phyloP scores from a whole-genome alignment of 176 grass and related monocot genomes.

The Saccharum spontaneum region DNA sequence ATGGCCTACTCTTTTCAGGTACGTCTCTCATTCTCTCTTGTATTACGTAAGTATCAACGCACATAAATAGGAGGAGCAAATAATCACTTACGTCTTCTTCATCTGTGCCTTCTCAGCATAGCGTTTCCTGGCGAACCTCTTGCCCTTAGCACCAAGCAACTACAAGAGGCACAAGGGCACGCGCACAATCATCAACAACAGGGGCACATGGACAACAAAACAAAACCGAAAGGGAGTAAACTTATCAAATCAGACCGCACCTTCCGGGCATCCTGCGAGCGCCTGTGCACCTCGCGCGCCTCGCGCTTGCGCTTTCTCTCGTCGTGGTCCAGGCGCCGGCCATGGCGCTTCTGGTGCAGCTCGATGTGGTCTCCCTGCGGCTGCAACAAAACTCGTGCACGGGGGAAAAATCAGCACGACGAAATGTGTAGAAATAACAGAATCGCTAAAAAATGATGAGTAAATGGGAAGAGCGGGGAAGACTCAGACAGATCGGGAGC shows the following conservation, averaged over 20 bases:
- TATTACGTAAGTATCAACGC: not conserved
- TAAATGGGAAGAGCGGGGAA: not conserved
- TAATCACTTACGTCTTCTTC: conserved; percentile 82
- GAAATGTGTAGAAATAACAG: not conserved
- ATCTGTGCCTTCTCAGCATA: conserved; percentile 88
- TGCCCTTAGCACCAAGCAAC: conserved; percentile 79
- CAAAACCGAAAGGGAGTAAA: not conserved
- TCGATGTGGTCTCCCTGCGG: conserved; percentile 91
- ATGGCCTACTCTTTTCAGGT: conserved; percentile 86
- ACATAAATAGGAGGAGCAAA: not conserved
- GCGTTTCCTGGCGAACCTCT: conserved; percentile 81
- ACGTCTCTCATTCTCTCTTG: not conserved
- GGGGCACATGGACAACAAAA: not conserved
- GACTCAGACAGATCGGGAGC: no score
- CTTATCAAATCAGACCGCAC: conserved; percentile 25
- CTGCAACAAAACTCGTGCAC: conserved; percentile 22
- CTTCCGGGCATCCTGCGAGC: conserved; percentile 55
- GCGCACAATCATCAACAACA: not conserved
- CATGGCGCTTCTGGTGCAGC: conserved; percentile 87
- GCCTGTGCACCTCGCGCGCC: conserved; percentile 69
- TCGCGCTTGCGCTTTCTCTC: conserved; percentile 80
- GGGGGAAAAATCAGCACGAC: not conserved
- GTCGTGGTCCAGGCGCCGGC: conserved; percentile 60
- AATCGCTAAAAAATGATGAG: not conserved
- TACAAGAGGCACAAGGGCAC: not conserved